These are phyloP conservation scores for Aspergillus panamensis DNA, from an alignment of 495 filamentous ascomycete genomes.

Conservation along the genomic window DNA sequence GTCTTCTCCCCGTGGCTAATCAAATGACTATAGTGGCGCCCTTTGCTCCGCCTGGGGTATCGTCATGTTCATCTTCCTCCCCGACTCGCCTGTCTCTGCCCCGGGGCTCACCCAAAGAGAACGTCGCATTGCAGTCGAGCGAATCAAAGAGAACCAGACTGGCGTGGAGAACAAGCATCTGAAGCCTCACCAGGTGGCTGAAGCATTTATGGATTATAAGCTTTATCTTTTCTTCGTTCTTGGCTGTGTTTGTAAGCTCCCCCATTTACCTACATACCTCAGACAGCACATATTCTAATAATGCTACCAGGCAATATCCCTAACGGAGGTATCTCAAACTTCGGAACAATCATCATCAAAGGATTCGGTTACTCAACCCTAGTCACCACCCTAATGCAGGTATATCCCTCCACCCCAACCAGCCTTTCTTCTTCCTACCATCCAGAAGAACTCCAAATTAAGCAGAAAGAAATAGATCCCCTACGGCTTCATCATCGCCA, in stretches of 20 bases:
- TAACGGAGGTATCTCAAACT: slow-evolving; percentile 55
- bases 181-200: slow-evolving; percentile 55
- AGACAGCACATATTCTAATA: background rate
- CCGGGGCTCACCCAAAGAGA: slow-evolving; percentile 55
- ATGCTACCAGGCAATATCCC: slow-evolving; percentile 36
- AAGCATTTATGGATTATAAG: slow-evolving; percentile 59
- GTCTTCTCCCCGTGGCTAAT: slow-evolving; percentile 14
- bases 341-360: slow-evolving; percentile 59
- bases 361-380: slow-evolving; percentile 58
- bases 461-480: slow-evolving; percentile 44
- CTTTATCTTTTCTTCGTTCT: slow-evolving; percentile 60
- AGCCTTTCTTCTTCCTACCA: slow-evolving; percentile 12
- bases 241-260: slow-evolving; percentile 39
- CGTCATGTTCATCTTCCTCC: slow-evolving; percentile 57
- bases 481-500: slow-evolving; percentile 53
- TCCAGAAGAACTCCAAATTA: background rate
- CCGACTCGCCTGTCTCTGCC: slow-evolving; percentile 60
- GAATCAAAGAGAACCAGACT: slow-evolving; percentile 58
- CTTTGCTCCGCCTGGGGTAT: slow-evolving; percentile 56
- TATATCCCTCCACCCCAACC: slow-evolving; percentile 13
- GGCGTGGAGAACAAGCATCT: slow-evolving; percentile 64
- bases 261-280: background rate
- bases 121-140: slow-evolving; percentile 55
- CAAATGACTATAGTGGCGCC: slow-evolving; percentile 38
- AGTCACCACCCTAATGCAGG: slow-evolving; percentile 47